These are phyloP conservation scores for Nothophoma quercina DNA, from an alignment of 2,329 filamentous ascomycete genomes.

Conservation along the genomic window DNA sequence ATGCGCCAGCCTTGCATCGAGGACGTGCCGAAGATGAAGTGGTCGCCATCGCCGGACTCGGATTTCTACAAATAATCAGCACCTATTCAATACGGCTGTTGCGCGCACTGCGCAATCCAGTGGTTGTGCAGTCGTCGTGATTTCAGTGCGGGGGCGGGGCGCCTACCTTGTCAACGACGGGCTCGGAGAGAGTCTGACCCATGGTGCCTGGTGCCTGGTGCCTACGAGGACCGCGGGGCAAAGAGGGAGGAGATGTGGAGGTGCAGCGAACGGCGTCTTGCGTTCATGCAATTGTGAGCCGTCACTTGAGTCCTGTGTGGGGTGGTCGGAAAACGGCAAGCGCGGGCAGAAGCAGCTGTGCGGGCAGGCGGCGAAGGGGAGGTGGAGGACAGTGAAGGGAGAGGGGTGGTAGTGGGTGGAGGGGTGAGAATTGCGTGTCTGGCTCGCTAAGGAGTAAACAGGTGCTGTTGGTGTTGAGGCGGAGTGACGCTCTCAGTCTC, in stretches of 20 bases:
- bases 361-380: slow-evolving; percentile 7
- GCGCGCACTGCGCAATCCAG: neutral
- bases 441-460: slow-evolving; percentile 27
- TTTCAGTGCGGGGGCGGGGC: slow-evolving; percentile 18
- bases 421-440: slow-evolving; percentile 28
- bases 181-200: slow-evolving; percentile 99
- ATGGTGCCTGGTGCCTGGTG: slow-evolving; percentile 61
- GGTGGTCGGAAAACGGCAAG: slow-evolving; percentile 27
- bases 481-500: slow-evolving; percentile 13
- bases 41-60: slow-evolving; percentile 88
- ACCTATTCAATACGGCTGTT: no score
- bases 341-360: slow-evolving; percentile 13
- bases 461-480: slow-evolving; percentile 30
- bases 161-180: slow-evolving; percentile 97
- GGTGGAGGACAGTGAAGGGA: neutral
- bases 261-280: slow-evolving; percentile 28
- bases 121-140: neutral
- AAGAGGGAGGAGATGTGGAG: slow-evolving; percentile 31
- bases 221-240: slow-evolving; percentile 38
- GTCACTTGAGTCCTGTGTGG: slow-evolving; percentile 37
- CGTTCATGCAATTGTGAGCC: slow-evolving; percentile 46
- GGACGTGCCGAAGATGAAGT: slow-evolving; percentile 90
- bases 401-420: slow-evolving; percentile 7
- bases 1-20: slow-evolving; percentile 99
- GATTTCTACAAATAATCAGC: no score